Conservation (phyloP, 306 rosid species). For the Glycine latifolia region DNA sequence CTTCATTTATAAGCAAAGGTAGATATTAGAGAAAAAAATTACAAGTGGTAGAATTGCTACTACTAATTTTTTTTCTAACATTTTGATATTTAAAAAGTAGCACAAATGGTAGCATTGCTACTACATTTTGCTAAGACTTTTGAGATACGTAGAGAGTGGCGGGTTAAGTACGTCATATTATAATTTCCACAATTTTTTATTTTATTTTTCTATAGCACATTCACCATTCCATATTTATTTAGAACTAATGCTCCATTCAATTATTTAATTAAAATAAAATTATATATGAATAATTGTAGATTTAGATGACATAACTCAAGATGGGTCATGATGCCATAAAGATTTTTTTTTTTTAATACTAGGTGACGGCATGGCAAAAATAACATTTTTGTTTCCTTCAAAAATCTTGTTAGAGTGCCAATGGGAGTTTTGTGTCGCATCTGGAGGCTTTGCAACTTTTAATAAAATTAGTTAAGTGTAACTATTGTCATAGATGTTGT, state of each 20-base stretch:
- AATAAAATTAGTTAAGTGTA: slow-evolving; percentile 2
- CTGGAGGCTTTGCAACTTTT: slow-evolving; percentile 13
- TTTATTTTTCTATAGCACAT: background rate
- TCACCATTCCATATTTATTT: background rate
- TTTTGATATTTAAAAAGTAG: background rate
- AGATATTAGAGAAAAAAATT: background rate
- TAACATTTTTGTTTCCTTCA: background rate
- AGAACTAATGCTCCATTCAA: background rate
- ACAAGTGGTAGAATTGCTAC: background rate
- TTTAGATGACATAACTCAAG: slow-evolving; percentile 39
- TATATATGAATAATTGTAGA: background rate
- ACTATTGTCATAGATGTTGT: slow-evolving; percentile 11
- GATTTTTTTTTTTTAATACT: background rate
- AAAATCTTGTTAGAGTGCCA: background rate
- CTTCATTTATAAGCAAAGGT: background rate
- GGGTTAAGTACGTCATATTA: background rate
- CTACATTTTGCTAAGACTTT: background rate
- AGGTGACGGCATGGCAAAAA: slow-evolving; percentile 19
- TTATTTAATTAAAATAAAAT: background rate
- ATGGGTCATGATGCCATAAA: slow-evolving; percentile 40
- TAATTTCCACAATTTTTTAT: background rate
- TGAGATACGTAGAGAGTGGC: background rate
- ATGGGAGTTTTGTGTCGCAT: background rate
- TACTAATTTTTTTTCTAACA: background rate
- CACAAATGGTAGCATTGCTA: background rate